Conservation (phyloP, 2,329 filamentous ascomycete species). For the Nemania sp. region DNA sequence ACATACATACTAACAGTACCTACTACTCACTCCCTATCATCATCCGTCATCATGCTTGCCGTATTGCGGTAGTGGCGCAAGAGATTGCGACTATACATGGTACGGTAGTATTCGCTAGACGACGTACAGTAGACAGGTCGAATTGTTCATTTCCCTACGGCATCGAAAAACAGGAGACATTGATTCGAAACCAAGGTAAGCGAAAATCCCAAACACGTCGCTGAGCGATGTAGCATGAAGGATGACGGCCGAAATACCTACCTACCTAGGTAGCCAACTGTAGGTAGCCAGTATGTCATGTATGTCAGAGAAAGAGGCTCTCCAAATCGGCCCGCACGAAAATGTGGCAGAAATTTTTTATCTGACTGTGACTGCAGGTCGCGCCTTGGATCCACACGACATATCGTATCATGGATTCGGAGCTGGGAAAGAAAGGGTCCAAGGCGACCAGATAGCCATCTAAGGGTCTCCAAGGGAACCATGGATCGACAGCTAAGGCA, state of each 20-base stretch:
- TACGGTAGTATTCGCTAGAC: neutral
- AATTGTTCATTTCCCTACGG: neutral
- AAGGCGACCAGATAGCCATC: conserved; percentile 1
- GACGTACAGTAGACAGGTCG: conserved; percentile 1
- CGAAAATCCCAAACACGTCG: conserved; percentile 21
- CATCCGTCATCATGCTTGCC: conserved; percentile 9
- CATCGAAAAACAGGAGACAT: conserved; percentile 10
- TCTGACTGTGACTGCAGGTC: conserved; percentile 27
- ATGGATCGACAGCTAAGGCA: conserved; percentile 30
- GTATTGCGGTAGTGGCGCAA: neutral
- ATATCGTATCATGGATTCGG: neutral
- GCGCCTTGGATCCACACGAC: conserved; percentile 3
- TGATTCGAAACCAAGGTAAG: conserved; percentile 14
- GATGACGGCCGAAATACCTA: conserved; percentile 18
- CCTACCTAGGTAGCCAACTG: too few relatives aligned
- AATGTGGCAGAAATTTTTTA: conserved; percentile 25
- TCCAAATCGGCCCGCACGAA: conserved; percentile 33
- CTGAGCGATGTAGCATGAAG: conserved; percentile 29
- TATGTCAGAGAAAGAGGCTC: conserved; percentile 27
- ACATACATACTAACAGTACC: too few relatives aligned
- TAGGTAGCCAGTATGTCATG: neutral
- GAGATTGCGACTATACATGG: neutral
- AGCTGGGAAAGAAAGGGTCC: conserved; percentile 16
- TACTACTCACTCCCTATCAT: neutral
- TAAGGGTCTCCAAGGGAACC: neutral